Evolutionary conservation across 1,284 basidiomycete genomes (phyloP), one percentile per base, ranked within the genome.

Genomic region (Coriolopsis trogii): DNA sequence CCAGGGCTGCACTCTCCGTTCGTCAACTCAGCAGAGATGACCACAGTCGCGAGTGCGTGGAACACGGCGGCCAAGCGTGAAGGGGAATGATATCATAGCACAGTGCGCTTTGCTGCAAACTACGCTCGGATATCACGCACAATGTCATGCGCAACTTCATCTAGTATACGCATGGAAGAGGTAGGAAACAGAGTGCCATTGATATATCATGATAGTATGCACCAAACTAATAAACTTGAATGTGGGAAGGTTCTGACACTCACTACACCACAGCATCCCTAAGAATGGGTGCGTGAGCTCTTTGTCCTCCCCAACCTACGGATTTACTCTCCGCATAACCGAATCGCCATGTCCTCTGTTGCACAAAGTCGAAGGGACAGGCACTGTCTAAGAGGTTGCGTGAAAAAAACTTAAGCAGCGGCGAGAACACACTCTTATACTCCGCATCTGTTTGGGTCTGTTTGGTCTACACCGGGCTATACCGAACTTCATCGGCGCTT

Each of bases 351-450:
- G 77, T 70, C 75, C 76, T 65, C 67, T 71, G 75, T 82, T 58
- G 61, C 58, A 18, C 52, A 60, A 52, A 54, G 49, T 62, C 67
- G 57, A 56, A 56, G 73, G 77, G 77, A 75, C 76, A 81, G 85
- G 86, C 79, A 88, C 85, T 88, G 85, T 88, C 86, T 88, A 79
- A 69, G 66, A 78, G 84, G 84, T 70, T 77, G 86, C 85, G 82
- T 72, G 71, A 62, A 53, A 60, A 51, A 58, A 60, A 51, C 50
- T 52, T 47, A 49, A 39, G 43, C 16, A 9, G 15, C 24, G 9
- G 31, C n/a, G 30, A 25, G 7, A 6, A 9, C 34, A 9, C 21
- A 6, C 54, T 56, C 59, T 60, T 58, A 48, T 15, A 23, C 15
- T 25, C 23, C 18, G 10, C 5, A 33, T 34, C n/a, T 53, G 36